Base-by-base conservation (phyloP, 108 stramenopile species). In the Licmophora abbreviata region DNA sequence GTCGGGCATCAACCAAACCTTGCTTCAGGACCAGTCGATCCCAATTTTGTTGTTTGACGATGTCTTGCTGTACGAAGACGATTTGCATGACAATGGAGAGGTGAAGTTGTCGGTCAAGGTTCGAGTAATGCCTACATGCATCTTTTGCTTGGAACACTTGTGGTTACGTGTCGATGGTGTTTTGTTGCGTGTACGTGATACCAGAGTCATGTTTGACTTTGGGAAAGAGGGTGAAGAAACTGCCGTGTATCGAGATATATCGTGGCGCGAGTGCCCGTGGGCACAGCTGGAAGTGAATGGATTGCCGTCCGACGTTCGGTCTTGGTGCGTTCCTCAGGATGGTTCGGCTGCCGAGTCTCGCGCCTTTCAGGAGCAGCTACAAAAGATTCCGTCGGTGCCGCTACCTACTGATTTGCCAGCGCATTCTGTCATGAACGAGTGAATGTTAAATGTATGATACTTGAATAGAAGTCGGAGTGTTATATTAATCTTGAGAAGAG, bases 81-180 rank as follows among this genome's bases (percentile, higher is more conserved):
- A 88, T 54, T 49, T 88, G 49, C 85, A 88, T 55, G 85, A 88
- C 51, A 83, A 88, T 68, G 81, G 85, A 31, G 67, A 77, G 33
- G 74, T 79, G 5, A 60, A 70, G 21, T 55, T 71, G 37, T 67
- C 62, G 29, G 54, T 71, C 36, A 88, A 88, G 51, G 38, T 88
- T 4, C 73, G 85, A 24, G 79, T 83, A 59, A 88, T 88, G 85
- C 81, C 85, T 14, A 46, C 36, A 2, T 83, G 79, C 35, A 66
- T 53, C 49, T 88, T 73, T 50, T 51, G 81, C 24, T 55, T 88
- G 40, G 52, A 59, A 22, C 61, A 71, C 32, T 47, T 88, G 6
- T 83, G 62, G 42, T 47, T 80, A 0, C 63, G 85, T 7, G 74
- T 88, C 4, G 85, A 88, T 64, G 42, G 74, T 28, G 79, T 80